Conservation (phyloP, 1,139 yeast species). For the Saccharomycopsis hybrid region DNA sequence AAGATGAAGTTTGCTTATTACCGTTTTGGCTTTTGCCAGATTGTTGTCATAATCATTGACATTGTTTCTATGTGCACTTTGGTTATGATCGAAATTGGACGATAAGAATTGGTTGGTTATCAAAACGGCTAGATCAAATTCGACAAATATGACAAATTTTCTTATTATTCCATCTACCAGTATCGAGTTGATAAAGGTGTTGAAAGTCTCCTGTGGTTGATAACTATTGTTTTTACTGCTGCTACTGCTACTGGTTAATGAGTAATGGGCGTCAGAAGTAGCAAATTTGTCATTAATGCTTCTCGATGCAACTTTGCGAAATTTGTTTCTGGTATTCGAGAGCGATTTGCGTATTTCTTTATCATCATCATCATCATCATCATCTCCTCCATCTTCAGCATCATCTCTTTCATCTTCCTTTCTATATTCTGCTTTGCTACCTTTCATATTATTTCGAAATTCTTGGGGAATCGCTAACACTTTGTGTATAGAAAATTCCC, state of each 20-base stretch:
- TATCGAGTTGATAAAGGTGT: not conserved
- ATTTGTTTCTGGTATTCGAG: not conserved
- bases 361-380: not conserved
- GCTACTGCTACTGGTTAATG: too few relatives aligned
- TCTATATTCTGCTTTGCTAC: too few relatives aligned
- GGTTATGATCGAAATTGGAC: not conserved
- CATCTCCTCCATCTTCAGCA: not conserved
- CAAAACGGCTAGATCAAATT: not conserved
- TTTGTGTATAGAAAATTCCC: too few relatives aligned
- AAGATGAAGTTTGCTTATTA: not conserved
- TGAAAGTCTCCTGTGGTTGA: not conserved
- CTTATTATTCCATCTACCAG: constrained; percentile 2
- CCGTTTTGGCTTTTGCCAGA: not conserved
- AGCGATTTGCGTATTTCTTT: not conserved
- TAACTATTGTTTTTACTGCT: not conserved
- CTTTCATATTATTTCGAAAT: too few relatives aligned
- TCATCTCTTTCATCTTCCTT: not conserved
- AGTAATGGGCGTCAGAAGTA: too few relatives aligned
- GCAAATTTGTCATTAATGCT: not conserved
- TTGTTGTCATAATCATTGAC: not conserved
- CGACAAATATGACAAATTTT: not conserved
- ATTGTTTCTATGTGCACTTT: not conserved
- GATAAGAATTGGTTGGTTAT: not conserved
- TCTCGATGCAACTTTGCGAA: not conserved
- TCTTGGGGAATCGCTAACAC: too few relatives aligned